phyloP scores from a whole-genome alignment of 2,329 filamentous ascomycete genomes.

The Fusarium marasasianum region DNA sequence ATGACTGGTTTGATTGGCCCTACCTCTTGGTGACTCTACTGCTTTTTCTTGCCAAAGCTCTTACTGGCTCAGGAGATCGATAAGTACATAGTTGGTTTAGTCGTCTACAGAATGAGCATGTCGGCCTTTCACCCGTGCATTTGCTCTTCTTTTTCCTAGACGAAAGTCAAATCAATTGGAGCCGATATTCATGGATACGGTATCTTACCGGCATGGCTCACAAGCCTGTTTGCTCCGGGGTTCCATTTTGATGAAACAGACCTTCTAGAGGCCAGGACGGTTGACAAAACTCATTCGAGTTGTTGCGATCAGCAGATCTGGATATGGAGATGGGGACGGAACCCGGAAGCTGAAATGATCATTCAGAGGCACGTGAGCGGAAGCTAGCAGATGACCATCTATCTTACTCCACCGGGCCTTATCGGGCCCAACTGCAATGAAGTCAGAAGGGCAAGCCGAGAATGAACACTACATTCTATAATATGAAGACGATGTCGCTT shows the following conservation, averaged over 20 bases:
- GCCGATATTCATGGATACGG: fast-evolving
- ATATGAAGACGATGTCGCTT: neutral
- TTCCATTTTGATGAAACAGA: neutral
- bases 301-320: neutral
- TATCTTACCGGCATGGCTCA: conserved; percentile 4
- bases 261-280: neutral
- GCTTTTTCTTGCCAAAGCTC: neutral
- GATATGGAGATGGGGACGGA: neutral
- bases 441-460: neutral
- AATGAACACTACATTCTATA: neutral
- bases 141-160: conserved; percentile 9
- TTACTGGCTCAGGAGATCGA: neutral
- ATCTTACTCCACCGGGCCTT: neutral
- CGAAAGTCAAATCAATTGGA: fast-evolving
- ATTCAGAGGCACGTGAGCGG: neutral
- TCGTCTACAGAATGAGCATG: conserved; percentile 7
- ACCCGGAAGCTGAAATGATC: neutral
- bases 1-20: fast-evolving
- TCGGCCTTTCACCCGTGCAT: conserved; percentile 1
- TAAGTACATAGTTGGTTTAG: neutral
- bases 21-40: neutral
- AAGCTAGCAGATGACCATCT: neutral
- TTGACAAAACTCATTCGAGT: neutral
- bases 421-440: neutral
- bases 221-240: conserved; percentile 14